These are phyloP conservation scores for Tritrichomonas foetus DNA, from an alignment of 208 protist species.

Conservation along the genomic window DNA sequence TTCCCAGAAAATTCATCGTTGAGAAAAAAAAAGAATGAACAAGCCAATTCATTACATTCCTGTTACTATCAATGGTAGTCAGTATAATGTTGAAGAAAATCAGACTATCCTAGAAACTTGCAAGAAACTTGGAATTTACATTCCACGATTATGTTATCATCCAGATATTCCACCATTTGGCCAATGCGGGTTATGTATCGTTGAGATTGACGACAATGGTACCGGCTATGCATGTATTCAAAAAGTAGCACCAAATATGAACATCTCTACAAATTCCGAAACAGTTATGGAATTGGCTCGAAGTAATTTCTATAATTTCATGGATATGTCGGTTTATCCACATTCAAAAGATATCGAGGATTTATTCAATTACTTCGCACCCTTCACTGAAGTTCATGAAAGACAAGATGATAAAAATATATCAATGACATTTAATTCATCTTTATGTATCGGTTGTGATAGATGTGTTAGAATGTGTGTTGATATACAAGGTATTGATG, in stretches of 20 bases:
- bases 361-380: constrained; percentile 52
- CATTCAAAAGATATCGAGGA: constrained; percentile 42
- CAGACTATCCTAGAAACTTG: not conserved
- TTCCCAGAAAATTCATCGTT: too few species aligned
- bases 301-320: not conserved
- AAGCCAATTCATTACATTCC: too few species aligned
- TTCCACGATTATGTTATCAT: not conserved
- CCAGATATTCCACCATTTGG: not conserved
- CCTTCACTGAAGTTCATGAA: constrained; percentile 41
- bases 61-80: not conserved
- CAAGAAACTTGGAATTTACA: not conserved
- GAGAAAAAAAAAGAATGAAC: too few species aligned
- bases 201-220: not conserved
- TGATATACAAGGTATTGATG: not conserved
- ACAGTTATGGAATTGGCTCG: not conserved
- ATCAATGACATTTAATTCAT: not conserved
- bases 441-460: not conserved
- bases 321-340: not conserved
- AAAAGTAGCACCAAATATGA: not conserved
- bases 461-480: not conserved
- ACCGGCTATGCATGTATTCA: not conserved
- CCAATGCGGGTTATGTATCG: not conserved
- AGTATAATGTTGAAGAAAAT: not conserved
- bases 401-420: not conserved
- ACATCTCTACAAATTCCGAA: not conserved